These are phyloP conservation scores for Chalciporus sphaerocephalus DNA, from an alignment of 768 basidiomycete genomes.

Conservation along the genomic window DNA sequence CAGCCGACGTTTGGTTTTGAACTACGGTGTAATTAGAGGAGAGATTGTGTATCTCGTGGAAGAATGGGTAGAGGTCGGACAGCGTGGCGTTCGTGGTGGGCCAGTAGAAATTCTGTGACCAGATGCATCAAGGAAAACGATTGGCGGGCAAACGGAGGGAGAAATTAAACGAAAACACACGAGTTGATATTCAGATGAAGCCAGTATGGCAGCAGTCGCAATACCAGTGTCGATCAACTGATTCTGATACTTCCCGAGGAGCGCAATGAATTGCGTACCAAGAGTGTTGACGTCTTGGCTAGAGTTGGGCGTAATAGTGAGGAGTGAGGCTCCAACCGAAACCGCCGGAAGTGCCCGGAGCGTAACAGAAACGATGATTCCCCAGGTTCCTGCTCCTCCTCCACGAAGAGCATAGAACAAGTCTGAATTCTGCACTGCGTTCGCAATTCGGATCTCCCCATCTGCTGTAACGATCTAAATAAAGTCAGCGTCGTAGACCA, in stretches of 20 bases:
- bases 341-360: slow-evolving; percentile 9
- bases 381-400: slow-evolving; percentile 50
- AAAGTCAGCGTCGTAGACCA: not conserved
- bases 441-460: slow-evolving; percentile 38
- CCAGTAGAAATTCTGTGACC: slow-evolving; percentile 16
- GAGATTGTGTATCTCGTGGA: slow-evolving; percentile 14
- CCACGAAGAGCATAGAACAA: slow-evolving; percentile 55
- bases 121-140: not conserved
- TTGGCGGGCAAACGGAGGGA: not conserved
- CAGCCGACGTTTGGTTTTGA: slow-evolving; percentile 12
- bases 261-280: slow-evolving; percentile 16
- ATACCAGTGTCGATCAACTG: slow-evolving; percentile 13
- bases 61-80: slow-evolving; percentile 13
- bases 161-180: slow-evolving; percentile 3
- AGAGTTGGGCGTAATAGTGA: slow-evolving; percentile 9
- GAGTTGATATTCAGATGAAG: slow-evolving; percentile 8
- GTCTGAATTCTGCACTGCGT: slow-evolving; percentile 39
- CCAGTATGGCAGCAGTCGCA: not conserved
- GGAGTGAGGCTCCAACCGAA: slow-evolving; percentile 10
- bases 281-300: slow-evolving; percentile 10
- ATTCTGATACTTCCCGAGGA: slow-evolving; percentile 20
- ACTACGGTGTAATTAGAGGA: slow-evolving; percentile 13
- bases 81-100: slow-evolving; percentile 1
- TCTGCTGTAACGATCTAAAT: slow-evolving; percentile 37
- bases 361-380: slow-evolving; percentile 34